Percentiles rank a stretch among this genome's conserved stretches.
phyloP scores from a whole-genome alignment of 2,329 filamentous ascomycete species.

The Colletotrichum spinosum region DNA sequence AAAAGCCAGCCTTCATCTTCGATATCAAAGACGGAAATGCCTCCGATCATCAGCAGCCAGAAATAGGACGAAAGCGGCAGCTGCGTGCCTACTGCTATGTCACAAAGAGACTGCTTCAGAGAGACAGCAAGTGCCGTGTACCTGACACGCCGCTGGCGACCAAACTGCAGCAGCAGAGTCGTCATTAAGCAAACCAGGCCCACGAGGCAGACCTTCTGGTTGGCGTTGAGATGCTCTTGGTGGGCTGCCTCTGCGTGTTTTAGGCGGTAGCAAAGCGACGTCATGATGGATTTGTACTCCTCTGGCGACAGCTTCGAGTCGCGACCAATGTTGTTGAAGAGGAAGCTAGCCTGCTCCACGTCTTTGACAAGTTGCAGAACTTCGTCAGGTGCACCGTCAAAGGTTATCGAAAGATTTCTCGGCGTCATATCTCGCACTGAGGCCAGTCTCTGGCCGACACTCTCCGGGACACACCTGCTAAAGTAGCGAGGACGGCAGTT shows the following conservation, averaged over 20 bases:
- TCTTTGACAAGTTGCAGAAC: not conserved
- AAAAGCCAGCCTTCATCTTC: not conserved
- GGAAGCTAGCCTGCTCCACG: not conserved
- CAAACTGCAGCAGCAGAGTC: not conserved
- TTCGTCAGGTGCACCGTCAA: not conserved
- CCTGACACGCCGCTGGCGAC: not conserved
- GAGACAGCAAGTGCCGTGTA: not conserved
- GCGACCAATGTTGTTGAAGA: not conserved
- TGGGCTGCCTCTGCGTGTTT: not conserved
- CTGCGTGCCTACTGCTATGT: not conserved
- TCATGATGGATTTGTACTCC: not conserved
- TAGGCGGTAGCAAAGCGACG: not conserved
- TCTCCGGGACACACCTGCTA: not conserved
- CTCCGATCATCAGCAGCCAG: constrained; percentile 3
- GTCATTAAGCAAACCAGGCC: not conserved
- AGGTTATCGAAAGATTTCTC: not conserved
- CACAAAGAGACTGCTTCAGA: not conserved
- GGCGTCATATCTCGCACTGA: too few species aligned
- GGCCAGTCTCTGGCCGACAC: not conserved
- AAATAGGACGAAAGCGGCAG: not conserved
- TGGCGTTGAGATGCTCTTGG: not conserved
- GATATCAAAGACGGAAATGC: not conserved
- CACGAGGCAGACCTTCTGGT: not conserved
- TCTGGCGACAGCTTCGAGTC: not conserved
- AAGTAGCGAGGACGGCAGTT: not conserved